Base-by-base conservation (phyloP, 1,139 yeast species). In the Oligophagozyma castellii region DNA sequence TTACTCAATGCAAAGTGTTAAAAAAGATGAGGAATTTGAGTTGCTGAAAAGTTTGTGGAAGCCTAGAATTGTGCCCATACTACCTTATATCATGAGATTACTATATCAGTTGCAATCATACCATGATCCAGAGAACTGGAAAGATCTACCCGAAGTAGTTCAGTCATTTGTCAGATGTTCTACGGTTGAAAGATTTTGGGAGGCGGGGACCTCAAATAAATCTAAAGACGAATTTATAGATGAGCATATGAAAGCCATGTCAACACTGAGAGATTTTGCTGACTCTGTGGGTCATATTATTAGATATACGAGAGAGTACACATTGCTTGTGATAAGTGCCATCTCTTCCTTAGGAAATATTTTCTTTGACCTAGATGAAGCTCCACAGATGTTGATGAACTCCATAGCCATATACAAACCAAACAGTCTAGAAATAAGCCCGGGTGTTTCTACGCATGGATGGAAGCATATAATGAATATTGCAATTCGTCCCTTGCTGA, bases 271-370 rank as follows among this genome's bases (percentile, higher is more conserved):
- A 40, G 98, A 92, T 56, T 89, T 92, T 61, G 96, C 98, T 1
- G 98, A 92, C 52, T 79, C 94, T 4, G 93, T 89, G n/a, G 98
- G 98, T 11, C 96, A 89, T 52, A 79, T 84, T 44, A 76, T 92
- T 12, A 67, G 98, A 45, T 89, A 92, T 51, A 89, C 98, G 0
- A 70, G 98, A 44, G 98, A 92, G 55, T 92, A 92, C 52, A 94
- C 95, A 4, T 80, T 84, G 47, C 59, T 86, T 39, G 81, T 95
- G 1, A 67, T 92, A 24, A 92, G 94, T 5, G 81, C 95, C 1
- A 77, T 89, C 33, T 73, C 95, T 1, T 93, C 83, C 43, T 63
- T 92, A 33, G 96, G 89, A 35, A 93, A 77, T 35, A 79, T 95
- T 0, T 65, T 92, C 36, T 92, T 81, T 48, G 89, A 77, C 40